These are phyloP conservation scores for Helianthus annuus DNA, from an alignment of 129 eudicot species.

Conservation along the genomic window DNA sequence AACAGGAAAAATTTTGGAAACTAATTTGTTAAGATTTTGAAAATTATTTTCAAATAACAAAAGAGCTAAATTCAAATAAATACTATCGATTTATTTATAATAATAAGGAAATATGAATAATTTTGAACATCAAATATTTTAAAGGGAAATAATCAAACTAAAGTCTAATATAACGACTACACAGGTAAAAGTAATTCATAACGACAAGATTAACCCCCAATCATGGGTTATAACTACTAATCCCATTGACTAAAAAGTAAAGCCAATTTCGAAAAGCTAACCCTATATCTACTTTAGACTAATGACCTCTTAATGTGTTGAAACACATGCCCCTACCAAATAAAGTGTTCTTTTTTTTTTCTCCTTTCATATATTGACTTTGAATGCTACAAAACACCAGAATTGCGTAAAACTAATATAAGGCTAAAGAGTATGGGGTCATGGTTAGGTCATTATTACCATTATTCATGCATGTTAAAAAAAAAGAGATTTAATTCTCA, in stretches of 20 bases:
- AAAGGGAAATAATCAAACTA: not conserved
- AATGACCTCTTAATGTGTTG: conserved; percentile 12
- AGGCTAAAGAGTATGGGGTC: too few species aligned
- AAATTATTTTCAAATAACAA: not conserved
- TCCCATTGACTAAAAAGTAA: conserved; percentile 17
- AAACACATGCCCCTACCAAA: conserved; percentile 25
- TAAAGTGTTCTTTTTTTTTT: not conserved
- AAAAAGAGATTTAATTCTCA: too few species aligned
- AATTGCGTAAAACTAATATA: not conserved
- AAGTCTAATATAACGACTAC: not conserved
- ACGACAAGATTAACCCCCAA: conserved; percentile 33
- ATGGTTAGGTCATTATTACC: too few species aligned
- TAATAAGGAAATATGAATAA: not conserved
- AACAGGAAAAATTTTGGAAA: too few species aligned
- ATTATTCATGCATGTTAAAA: too few species aligned
- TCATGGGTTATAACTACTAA: conserved; percentile 35
- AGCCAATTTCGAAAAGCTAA: conserved; percentile 26
- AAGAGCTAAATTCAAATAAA: not conserved
- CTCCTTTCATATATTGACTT: conserved; percentile 7
- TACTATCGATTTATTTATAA: not conserved
- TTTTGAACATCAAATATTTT: not conserved
- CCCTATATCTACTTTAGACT: conserved; percentile 29
- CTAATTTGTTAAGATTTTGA: not conserved
- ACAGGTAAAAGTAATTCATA: not conserved
- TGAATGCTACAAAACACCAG: conserved; percentile 13